Evolutionary conservation across 208 protist genomes (phyloP).

Genomic region (Balamuthia mandrillaris): DNA sequence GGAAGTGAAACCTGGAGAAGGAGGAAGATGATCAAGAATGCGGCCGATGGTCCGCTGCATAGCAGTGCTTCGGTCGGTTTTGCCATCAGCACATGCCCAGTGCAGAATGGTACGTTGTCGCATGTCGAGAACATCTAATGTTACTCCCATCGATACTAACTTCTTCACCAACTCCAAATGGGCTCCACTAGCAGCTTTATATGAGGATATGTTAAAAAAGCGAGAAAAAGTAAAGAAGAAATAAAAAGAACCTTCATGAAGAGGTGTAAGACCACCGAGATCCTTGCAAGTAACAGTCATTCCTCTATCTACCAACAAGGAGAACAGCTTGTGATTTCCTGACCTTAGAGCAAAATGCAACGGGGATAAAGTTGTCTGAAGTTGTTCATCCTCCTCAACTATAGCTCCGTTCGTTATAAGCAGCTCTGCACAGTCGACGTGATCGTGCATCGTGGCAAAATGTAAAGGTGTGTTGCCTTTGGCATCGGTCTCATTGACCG

Average conservation of each 20-base stretch:
- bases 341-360: slow-evolving; percentile 3
- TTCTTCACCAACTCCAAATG: neutral
- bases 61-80: neutral
- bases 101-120: neutral
- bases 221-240: too few species aligned
- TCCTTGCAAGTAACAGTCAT: slow-evolving; percentile 13
- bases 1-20: neutral
- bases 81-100: slow-evolving; percentile 2
- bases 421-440: neutral
- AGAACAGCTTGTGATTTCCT: slow-evolving; percentile 1
- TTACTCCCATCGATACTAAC: neutral
- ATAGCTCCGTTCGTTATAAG: neutral
- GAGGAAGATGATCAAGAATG: neutral
- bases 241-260: too few species aligned
- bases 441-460: neutral
- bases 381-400: neutral
- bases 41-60: neutral
- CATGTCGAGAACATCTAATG: neutral
- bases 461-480: slow-evolving; percentile 8
- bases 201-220: too few species aligned
- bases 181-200: neutral
- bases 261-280: neutral
- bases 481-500: neutral
- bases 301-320: neutral
- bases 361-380: neutral